Evolutionary conservation across 129 eudicot species (phyloP).

Genomic region (Ambrosia artemisiifolia): DNA sequence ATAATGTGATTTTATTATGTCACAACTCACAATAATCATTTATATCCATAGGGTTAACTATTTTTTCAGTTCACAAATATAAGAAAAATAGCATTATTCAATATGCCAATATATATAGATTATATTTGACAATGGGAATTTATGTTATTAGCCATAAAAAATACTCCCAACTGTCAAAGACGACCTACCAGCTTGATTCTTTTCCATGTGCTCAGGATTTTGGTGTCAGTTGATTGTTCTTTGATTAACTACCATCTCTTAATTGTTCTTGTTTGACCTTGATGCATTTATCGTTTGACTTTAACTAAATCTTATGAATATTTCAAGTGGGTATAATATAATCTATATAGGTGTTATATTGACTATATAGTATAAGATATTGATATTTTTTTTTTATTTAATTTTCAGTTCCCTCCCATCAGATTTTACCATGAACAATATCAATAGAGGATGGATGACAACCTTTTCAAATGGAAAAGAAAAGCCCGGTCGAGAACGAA

Average conservation of each 20-base stretch:
- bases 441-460: slow-evolving; percentile 64
- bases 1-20: slow-evolving; percentile 15
- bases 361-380: background rate
- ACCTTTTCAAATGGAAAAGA: slow-evolving; percentile 50
- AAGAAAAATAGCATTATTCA: background rate
- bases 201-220: slow-evolving; percentile 60
- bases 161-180: slow-evolving; percentile 37
- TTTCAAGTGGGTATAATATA: slow-evolving; percentile 2
- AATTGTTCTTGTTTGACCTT: slow-evolving; percentile 22
- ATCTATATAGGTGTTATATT: background rate
- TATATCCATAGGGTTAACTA: background rate
- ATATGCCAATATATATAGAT: background rate
- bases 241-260: slow-evolving; percentile 11
- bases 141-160: slow-evolving; percentile 20
- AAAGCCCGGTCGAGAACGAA: slow-evolving; percentile 58
- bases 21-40: background rate
- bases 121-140: slow-evolving; percentile 10
- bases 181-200: slow-evolving; percentile 54
- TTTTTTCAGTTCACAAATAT: background rate
- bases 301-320: slow-evolving; percentile 12
- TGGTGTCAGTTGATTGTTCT: slow-evolving; percentile 21
- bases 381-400: background rate
- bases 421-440: slow-evolving; percentile 53
- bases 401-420: slow-evolving; percentile 73
- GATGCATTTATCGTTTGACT: slow-evolving; percentile 1